phyloP scores from a whole-genome alignment of 192 early-diverging fungal genomes.

The Rhizophagus clarus region DNA sequence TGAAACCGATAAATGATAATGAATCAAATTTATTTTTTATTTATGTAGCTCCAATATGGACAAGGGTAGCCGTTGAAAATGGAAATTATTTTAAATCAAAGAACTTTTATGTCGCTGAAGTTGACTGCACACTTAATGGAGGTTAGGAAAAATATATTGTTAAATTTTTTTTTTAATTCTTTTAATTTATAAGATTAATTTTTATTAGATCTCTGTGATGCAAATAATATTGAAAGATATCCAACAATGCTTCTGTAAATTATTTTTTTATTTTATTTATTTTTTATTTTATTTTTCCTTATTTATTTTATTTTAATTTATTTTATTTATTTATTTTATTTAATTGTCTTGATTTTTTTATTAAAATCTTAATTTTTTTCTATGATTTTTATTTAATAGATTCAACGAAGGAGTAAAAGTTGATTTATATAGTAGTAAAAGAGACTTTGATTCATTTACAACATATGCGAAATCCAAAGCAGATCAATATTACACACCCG shows the following conservation, averaged over 20 bases:
- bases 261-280: not conserved
- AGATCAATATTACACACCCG: constrained; percentile 29
- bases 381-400: constrained; percentile 14
- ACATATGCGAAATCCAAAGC: constrained; percentile 34
- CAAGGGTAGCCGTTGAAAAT: constrained; percentile 43
- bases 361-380: not conserved
- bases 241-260: constrained; percentile 26
- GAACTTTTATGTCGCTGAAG: constrained; percentile 64
- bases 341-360: not conserved
- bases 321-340: not conserved
- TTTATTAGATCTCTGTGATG: constrained; percentile 35
- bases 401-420: constrained; percentile 37
- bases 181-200: constrained; percentile 37
- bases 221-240: constrained; percentile 41
- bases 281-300: not conserved
- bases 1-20: not conserved
- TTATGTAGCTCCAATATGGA: constrained; percentile 52
- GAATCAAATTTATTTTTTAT: not conserved
- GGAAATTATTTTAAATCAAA: constrained; percentile 37
- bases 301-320: not conserved
- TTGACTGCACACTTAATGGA: constrained; percentile 67
- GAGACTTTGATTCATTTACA: constrained; percentile 30
- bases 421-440: constrained; percentile 39
- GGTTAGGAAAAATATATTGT: constrained; percentile 43
- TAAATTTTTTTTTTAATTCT: constrained; percentile 37